A percentile compares a stretch with the other conserved stretches of the same genome.
Conservation (phyloP, 352 stramenopile genomes). For the Phytophthora lateralis region DNA sequence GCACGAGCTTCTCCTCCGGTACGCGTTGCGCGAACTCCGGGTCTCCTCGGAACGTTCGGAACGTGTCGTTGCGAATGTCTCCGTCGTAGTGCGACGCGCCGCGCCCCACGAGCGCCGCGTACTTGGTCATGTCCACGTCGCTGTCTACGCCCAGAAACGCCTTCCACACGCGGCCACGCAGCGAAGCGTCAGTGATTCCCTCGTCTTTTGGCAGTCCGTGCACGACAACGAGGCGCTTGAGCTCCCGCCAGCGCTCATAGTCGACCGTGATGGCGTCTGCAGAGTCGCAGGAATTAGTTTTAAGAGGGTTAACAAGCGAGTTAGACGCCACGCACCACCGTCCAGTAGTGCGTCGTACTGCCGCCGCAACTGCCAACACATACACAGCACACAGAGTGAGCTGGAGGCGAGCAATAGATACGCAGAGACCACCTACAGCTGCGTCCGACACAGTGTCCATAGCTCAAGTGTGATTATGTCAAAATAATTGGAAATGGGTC, state of each 20-base stretch:
- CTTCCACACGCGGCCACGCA: conserved; percentile 91
- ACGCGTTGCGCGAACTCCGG: conserved; percentile 88
- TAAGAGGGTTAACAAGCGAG: no score
- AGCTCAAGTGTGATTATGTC: neutral
- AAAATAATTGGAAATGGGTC: neutral
- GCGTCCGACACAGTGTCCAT: neutral
- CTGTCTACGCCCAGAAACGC: conserved; percentile 80
- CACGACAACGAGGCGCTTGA: conserved; percentile 85
- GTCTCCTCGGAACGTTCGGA: conserved; percentile 90
- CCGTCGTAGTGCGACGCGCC: conserved; percentile 83
- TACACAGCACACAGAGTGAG: neutral
- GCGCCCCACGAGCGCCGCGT: conserved; percentile 67
- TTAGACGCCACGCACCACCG: conserved; percentile 2
- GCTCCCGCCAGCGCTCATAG: conserved; percentile 82
- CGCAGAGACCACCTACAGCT: neutral
- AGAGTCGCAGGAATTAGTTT: no score
- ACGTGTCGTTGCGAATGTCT: conserved; percentile 93
- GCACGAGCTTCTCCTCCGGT: conserved; percentile 90
- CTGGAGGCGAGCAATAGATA: neutral
- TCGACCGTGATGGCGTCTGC: conserved; percentile 49
- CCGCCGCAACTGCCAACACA: conserved; percentile 14
- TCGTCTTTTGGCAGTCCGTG: conserved; percentile 72
- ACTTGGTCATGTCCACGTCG: conserved; percentile 63
- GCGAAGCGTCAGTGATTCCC: conserved; percentile 29
- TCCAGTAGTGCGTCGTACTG: conserved; percentile 33